Evolutionary conservation across 2,329 filamentous ascomycete species (phyloP).

Genomic region (Neofusicoccum parvum): DNA sequence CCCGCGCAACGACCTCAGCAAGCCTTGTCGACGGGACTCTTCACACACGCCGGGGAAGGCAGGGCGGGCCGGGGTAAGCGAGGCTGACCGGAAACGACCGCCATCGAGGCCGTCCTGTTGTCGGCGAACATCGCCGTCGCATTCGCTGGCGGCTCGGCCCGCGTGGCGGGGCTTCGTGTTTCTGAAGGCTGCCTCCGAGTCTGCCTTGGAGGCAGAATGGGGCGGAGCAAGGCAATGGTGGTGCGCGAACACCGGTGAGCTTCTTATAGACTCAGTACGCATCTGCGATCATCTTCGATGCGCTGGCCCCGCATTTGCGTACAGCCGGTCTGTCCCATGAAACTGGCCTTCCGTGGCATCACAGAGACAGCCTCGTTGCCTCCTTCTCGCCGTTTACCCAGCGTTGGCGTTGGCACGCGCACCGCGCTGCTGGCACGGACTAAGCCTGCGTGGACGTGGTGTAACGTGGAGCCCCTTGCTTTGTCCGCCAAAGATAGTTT

Average conservation of each 20-base stretch:
- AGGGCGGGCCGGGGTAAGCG: background rate
- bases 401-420: background rate
- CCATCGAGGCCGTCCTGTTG: background rate
- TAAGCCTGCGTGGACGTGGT: background rate
- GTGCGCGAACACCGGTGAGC: conserved; percentile 10
- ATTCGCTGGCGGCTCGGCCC: conserved; percentile 1
- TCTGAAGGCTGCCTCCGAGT: background rate
- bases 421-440: background rate
- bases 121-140: background rate
- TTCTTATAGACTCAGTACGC: background rate
- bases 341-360: background rate
- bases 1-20: background rate
- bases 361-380: background rate
- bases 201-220: background rate
- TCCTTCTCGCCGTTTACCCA: background rate
- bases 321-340: background rate
- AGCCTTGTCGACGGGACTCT: background rate
- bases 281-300: background rate
- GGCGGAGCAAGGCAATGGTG: conserved; percentile 4
- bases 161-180: background rate
- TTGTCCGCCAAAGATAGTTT: background rate
- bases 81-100: background rate
- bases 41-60: background rate
- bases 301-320: background rate
- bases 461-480: background rate